A percentile compares a stretch with the other conserved stretches of the same genome.
Conservation (phyloP, 2,329 filamentous ascomycete species). For the Colletotrichum sp. region DNA sequence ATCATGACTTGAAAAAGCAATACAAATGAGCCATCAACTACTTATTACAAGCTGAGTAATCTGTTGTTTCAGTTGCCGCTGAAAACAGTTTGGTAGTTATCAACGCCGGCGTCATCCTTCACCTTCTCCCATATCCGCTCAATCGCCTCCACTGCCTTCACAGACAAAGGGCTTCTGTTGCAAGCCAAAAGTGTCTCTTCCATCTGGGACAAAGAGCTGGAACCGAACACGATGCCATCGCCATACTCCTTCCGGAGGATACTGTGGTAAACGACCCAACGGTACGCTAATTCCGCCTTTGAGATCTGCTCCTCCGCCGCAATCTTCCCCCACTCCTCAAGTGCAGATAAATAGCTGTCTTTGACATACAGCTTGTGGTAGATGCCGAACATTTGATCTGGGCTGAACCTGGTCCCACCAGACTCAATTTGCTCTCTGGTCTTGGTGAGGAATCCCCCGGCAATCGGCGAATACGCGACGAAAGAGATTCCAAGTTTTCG, state of each 20-base stretch:
- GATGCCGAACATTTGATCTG: not conserved
- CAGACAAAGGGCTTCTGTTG: not conserved
- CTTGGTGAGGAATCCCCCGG: not conserved
- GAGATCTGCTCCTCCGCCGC: not conserved
- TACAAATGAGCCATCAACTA: not conserved
- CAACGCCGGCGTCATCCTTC: not conserved
- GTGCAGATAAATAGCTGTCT: not conserved
- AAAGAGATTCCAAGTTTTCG: not conserved
- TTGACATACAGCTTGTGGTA: not conserved
- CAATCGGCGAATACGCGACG: not conserved
- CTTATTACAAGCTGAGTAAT: not conserved
- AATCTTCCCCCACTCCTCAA: not conserved
- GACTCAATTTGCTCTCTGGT: not conserved
- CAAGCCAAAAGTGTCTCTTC: not conserved
- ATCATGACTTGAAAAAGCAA: not conserved
- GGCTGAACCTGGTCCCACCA: not conserved
- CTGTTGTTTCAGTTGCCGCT: not conserved
- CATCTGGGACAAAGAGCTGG: not conserved
- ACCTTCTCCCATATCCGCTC: not conserved
- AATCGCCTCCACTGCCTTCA: not conserved
- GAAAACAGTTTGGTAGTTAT: not conserved
- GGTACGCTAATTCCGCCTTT: not conserved
- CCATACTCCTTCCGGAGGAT: not conserved
- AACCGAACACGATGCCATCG: not conserved
- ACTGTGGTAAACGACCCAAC: not conserved